Base-by-base conservation (phyloP, 192 early-diverging fungal genomes). In the Linnemannia schmuckeri region DNA sequence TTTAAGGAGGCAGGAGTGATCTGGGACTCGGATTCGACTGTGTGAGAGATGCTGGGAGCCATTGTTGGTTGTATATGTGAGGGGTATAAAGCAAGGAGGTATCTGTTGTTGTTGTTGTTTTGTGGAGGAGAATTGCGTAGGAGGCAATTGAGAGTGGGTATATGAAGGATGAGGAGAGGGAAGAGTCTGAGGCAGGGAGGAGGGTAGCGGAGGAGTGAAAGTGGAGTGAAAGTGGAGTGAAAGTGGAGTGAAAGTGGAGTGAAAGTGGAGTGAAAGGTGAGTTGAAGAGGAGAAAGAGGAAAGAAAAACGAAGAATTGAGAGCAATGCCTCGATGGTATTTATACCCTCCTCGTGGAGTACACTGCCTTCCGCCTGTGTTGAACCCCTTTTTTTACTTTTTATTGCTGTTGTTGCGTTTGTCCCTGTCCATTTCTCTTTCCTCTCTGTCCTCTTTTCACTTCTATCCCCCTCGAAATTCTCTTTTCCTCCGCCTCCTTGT, bases 1-100 rank as follows among this genome's bases (percentile, higher is more conserved):
- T 75, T 57, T 37, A 57, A 6, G 57, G 49, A 22, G 74, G 74
- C 52, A 55, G 61, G 30, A 10, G 61, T 49, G 74, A 54, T 52
- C 74, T 54, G 49, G 6, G 52, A 46, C 47, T 72, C 52, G 52
- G n/a, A 27, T 22, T 68, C 79, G 30, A 61, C 27, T 63, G 72
- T 17, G 54, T 44, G 61, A 35, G 46, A 33, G 72, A 80, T 80
- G 42, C 76, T 69, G 61, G 75, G 57, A 33, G 75, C 75, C 42
- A 80, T 57, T n/a, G 40, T 40, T 37, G 38, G 44, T 8, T 12
- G 22, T 35, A 70, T 47, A 30, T 42, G 38, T 46, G 18, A 18
- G 7, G 15, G 27, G 24, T 74, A 27, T 44, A 72, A 38, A 27
- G 42, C 27, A 37, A 44, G 30, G 66, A 46, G 0, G 27, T 70